Evolutionary conservation across 768 basidiomycete genomes (phyloP).

Genomic region (Tulasnella sp.): DNA sequence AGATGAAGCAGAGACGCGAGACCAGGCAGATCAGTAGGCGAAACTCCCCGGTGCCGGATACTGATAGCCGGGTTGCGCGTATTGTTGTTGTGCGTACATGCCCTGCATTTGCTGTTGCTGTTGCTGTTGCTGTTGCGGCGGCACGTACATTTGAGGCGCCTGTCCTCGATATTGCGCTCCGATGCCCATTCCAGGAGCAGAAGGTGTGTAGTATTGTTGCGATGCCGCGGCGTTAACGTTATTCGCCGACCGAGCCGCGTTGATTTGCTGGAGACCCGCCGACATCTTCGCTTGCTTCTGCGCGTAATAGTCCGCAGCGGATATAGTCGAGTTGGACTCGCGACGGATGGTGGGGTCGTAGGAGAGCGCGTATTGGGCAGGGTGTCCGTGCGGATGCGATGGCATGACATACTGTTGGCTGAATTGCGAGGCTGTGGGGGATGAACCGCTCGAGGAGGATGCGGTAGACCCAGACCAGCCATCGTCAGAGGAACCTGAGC

Average conservation of each 20-base stretch:
- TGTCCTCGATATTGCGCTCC: neutral
- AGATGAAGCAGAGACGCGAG: too few relatives aligned
- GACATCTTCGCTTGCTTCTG: slow-evolving; percentile 1
- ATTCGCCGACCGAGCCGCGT: too few relatives aligned
- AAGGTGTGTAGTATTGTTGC: neutral
- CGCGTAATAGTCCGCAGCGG: slow-evolving; percentile 10
- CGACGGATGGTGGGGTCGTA: slow-evolving; percentile 10
- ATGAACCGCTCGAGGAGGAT: neutral
- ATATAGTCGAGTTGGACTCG: slow-evolving; percentile 13
- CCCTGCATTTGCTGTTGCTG: neutral
- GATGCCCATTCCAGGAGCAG: neutral
- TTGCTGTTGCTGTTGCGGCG: neutral
- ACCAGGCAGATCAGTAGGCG: neutral
- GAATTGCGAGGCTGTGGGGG: slow-evolving; percentile 9
- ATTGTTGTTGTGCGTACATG: neutral
- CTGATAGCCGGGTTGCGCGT: neutral
- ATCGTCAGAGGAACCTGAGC: slow-evolving; percentile 11
- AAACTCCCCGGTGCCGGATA: neutral
- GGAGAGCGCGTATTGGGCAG: slow-evolving; percentile 1
- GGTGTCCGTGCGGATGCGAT: neutral
- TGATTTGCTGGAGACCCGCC: neutral
- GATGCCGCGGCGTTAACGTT: neutral
- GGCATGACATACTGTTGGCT: slow-evolving; percentile 10
- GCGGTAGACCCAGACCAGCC: neutral
- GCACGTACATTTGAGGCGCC: neutral